Evolutionary conservation across 306 rosid species (phyloP), one percentile per base, ranked within the genome.

Genomic region (Vigna trinervia): DNA sequence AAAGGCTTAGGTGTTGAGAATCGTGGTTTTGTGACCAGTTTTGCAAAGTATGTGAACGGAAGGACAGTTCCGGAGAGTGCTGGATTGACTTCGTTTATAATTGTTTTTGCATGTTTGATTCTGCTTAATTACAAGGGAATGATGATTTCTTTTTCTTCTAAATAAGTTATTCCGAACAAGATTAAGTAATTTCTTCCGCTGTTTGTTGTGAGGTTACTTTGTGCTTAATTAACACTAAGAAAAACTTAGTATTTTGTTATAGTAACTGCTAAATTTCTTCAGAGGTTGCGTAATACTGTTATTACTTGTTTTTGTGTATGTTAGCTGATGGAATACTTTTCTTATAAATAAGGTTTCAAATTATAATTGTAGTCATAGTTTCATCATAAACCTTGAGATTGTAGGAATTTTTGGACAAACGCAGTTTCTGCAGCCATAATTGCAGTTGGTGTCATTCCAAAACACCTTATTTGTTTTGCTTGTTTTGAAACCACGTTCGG

Each of bases 1-100:
- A 74, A 54, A 78, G 15, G 45, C 28, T 50, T 58, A 47, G 80
- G 63, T 39, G 79, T 78, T 52, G 60, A 73, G 47, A 30, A 73
- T 67, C 73, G 45, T 70, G 74, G 48, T 64, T 68, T 17, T 60
- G 57, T 41, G 23, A 67, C 46, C 32, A 12, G 14, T 73, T 68
- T 61, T 73, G 28, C 60, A 23, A 71, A 69, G 68, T 74, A 36
- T 32, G 47, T 71, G 9, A 60, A 34, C 60, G 77, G 76, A 45
- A 60, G 39, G 51, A 38, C 36, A 78, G 53, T 54, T 32, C 10
- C 38, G 60, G 74, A 28, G 73, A 52, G 63, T 71, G 69, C 57
- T 53, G 48, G 17, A 4, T 23, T 63, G 57, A 56, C 51, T 50
- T 80, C 23, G 80, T n/a, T 67, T 15, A 7, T 20, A 48, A 52